Percentiles rank a stretch among this genome's conserved stretches.
Conservation (phyloP, 371 early-diverging fungal species). For the Mucor mucedo region DNA sequence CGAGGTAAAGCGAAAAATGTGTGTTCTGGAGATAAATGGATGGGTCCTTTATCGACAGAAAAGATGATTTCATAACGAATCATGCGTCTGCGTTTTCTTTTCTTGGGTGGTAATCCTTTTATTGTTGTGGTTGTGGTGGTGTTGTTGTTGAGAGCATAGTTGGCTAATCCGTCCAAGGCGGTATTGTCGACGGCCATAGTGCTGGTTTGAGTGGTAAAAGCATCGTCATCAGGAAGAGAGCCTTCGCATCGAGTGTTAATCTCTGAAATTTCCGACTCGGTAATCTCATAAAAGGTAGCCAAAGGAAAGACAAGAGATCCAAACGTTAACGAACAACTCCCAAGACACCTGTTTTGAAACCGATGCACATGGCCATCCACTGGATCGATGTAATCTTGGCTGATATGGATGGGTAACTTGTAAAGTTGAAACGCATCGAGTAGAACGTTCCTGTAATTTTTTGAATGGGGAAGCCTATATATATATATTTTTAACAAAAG, state of each 20-base stretch:
- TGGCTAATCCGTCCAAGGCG: slow-evolving; percentile 7
- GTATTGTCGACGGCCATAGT: background rate
- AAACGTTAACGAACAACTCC: slow-evolving; percentile 31
- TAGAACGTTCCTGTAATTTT: slow-evolving; percentile 7
- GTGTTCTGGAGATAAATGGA: slow-evolving; percentile 3
- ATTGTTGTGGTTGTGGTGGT: too few species aligned
- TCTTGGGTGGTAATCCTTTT: slow-evolving; percentile 44
- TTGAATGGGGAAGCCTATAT: background rate
- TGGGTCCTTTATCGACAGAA: slow-evolving; percentile 17
- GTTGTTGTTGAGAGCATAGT: slow-evolving; percentile 7
- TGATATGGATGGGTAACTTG: slow-evolving; percentile 16
- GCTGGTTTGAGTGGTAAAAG: background rate
- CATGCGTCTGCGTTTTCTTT: slow-evolving; percentile 39
- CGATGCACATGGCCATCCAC: slow-evolving; percentile 30
- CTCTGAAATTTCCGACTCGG: slow-evolving; percentile 53
- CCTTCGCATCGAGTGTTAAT: slow-evolving; percentile 4
- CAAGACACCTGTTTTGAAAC: slow-evolving; percentile 41
- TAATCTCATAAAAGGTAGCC: slow-evolving; percentile 45
- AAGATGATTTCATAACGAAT: slow-evolving; percentile 41
- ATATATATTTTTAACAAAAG: too few species aligned
- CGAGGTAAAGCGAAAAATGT: slow-evolving; percentile 48
- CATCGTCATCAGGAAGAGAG: slow-evolving; percentile 1
- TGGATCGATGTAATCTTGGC: slow-evolving; percentile 21
- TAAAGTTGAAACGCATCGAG: slow-evolving; percentile 24
- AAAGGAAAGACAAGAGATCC: slow-evolving; percentile 24